Conservation (phyloP, 164 flowering plant species). For the Piper betle region DNA sequence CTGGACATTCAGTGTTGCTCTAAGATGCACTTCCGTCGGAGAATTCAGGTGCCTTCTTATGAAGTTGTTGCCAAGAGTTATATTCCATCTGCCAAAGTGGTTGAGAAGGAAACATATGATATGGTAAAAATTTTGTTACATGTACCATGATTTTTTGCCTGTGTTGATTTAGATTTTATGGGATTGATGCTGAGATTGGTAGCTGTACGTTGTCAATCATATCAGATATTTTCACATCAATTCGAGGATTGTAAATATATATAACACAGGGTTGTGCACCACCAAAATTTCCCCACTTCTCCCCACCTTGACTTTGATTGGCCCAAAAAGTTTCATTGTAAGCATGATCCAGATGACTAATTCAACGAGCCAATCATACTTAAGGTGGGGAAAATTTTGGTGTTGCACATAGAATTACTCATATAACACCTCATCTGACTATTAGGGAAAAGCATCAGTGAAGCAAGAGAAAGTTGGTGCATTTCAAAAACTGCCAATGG, state of each 20-base stretch:
- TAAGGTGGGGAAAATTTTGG: too few relatives aligned
- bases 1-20: slow-evolving; percentile 16
- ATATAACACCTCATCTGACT: background rate
- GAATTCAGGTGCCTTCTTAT: slow-evolving; percentile 40
- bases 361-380: too few relatives aligned
- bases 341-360: too few relatives aligned
- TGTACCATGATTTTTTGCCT: background rate
- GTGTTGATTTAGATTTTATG: too few relatives aligned
- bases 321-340: too few relatives aligned
- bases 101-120: slow-evolving; percentile 9
- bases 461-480: slow-evolving; percentile 61
- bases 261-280: too few relatives aligned
- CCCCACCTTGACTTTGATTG: too few relatives aligned
- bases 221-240: background rate
- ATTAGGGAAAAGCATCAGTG: slow-evolving; percentile 27
- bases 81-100: slow-evolving; percentile 17
- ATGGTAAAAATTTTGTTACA: slow-evolving; percentile 14
- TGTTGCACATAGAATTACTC: background rate
- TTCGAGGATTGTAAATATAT: too few relatives aligned
- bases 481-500: slow-evolving; percentile 96
- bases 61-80: slow-evolving; percentile 47
- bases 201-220: background rate
- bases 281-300: too few relatives aligned
- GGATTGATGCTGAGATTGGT: background rate
- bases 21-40: slow-evolving; percentile 26